These are phyloP conservation scores for Saxispiralis lemnorum DNA, from an alignment of 495 filamentous ascomycete genomes.

Conservation along the genomic window DNA sequence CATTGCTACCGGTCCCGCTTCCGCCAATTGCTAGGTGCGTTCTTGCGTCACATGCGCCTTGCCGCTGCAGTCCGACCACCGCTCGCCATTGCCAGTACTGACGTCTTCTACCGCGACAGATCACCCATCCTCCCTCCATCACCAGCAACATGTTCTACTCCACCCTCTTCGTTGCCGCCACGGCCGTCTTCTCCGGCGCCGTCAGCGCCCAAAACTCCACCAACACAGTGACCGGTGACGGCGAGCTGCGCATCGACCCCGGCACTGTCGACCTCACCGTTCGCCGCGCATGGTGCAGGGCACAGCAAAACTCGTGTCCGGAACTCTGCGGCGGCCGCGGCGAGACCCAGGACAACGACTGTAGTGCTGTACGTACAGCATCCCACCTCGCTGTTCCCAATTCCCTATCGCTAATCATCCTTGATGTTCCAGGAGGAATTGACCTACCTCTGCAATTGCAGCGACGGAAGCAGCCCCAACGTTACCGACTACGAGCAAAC, in stretches of 20 bases:
- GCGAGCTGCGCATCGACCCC: constrained; percentile 15
- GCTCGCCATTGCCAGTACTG: too few species aligned
- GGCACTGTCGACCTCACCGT: constrained; percentile 6
- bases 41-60: too few species aligned
- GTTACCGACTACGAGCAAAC: constrained; percentile 35
- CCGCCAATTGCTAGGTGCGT: too few species aligned
- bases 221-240: constrained; percentile 11
- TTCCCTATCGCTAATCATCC: neutral
- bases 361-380: constrained; percentile 19
- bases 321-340: constrained; percentile 21
- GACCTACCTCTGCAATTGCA: constrained; percentile 36
- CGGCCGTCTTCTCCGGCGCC: constrained; percentile 19
- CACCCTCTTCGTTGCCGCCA: constrained; percentile 20
- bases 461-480: constrained; percentile 34
- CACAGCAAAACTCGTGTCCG: constrained; percentile 23
- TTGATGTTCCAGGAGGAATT: constrained; percentile 29
- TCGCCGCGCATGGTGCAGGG: constrained; percentile 20
- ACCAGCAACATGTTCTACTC: constrained; percentile 22
- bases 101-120: too few species aligned
- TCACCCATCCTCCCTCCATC: neutral
- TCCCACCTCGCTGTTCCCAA: neutral
- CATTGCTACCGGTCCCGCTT: too few species aligned
- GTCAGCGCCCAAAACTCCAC: constrained; percentile 22
- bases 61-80: too few species aligned
- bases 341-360: constrained; percentile 19